Percentiles rank a stretch among this genome's conserved stretches.
phyloP scores from a whole-genome alignment of 441 rosid genomes.

The Erodium trifolium region DNA sequence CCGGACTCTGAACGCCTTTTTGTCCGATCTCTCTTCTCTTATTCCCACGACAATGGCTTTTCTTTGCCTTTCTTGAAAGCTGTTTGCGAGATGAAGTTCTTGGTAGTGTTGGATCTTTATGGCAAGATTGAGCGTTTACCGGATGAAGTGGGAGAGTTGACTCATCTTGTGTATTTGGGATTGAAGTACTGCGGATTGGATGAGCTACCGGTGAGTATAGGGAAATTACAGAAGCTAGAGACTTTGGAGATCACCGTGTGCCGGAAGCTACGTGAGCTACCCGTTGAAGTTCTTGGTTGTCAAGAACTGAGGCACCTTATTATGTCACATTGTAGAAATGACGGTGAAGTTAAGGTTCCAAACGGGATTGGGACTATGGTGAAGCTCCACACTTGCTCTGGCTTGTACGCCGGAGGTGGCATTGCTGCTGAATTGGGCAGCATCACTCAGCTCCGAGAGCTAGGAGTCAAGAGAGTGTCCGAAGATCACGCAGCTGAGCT shows the following conservation, averaged over 20 bases:
- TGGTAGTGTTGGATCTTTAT: conserved; percentile 20
- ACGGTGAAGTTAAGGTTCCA: conserved; percentile 14
- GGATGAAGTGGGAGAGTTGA: conserved; percentile 17
- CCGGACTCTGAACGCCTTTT: neutral
- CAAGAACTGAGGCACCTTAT: conserved; percentile 19
- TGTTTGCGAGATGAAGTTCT: conserved; percentile 13
- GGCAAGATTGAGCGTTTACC: conserved; percentile 16
- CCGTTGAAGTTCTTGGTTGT: conserved; percentile 8
- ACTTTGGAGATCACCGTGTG: conserved; percentile 18
- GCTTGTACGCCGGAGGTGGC: conserved; percentile 20
- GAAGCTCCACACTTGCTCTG: conserved; percentile 14
- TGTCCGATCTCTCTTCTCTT: conserved; percentile 13
- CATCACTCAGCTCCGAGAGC: conserved; percentile 18
- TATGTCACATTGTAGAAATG: neutral
- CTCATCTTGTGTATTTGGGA: conserved; percentile 17
- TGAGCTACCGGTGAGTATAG: conserved; percentile 18
- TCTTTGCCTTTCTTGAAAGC: conserved; percentile 17
- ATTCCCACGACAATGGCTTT: conserved; percentile 10
- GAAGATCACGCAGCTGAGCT: conserved; percentile 19
- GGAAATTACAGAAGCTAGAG: conserved; percentile 20
- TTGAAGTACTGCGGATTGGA: conserved; percentile 9
- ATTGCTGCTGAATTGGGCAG: conserved; percentile 17
- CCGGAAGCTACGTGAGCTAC: neutral
- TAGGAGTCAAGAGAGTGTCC: conserved; percentile 12
- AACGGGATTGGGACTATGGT: conserved; percentile 6